Base-by-base conservation (phyloP, 2,329 filamentous ascomycete genomes). In the Microcera coccophila region DNA sequence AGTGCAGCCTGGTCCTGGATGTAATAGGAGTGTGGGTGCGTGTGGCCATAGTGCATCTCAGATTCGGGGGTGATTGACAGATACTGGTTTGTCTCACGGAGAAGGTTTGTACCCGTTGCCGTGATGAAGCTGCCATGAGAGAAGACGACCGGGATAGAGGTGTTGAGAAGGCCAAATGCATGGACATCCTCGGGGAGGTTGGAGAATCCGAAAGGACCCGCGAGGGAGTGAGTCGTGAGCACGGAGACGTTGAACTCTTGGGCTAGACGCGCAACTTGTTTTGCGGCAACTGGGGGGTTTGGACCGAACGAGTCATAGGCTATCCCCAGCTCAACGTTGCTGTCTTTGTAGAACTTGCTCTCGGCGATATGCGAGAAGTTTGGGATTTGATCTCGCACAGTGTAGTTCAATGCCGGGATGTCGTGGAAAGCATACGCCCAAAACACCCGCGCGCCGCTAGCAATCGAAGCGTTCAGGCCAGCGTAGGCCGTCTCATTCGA, bases 31-130 rank as follows among this genome's bases (percentile, higher is more conserved):
- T 60, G 54, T 2, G 67, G 65, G 44, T 80, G 73, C 1, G 61
- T 64, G 50, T 78, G 74, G n/a, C 78, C 77, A 57, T 73, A 80
- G 55, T 79, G 75, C 66, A 78, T 72, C 52, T 81, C 78, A 0
- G 74, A 77, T 52, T 82, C 79, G 2, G 76, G 75, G 0, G 78
- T 81, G 44, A 76, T 76, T 39, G 75, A 76, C 32, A 81, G 60
- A 59, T 74, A 73, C 38, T 79, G 70, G 58, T 80, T 73, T 2
- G 68, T 68, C 0, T 59, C 45, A 10, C 73, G 72, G 1, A 81
- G 66, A 1, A 76, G 62, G 2, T 58, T 40, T 1, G 63, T 62
- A 12, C 72, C 69, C 0, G 48, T 43, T 1, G 64, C 54, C 1
- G 69, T 69, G 15, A 78, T 55, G 57, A 66, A 74, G 12, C 62